Evolutionary conservation across 805 yeast genomes (phyloP).

Genomic region (Kodamaea restingae): DNA sequence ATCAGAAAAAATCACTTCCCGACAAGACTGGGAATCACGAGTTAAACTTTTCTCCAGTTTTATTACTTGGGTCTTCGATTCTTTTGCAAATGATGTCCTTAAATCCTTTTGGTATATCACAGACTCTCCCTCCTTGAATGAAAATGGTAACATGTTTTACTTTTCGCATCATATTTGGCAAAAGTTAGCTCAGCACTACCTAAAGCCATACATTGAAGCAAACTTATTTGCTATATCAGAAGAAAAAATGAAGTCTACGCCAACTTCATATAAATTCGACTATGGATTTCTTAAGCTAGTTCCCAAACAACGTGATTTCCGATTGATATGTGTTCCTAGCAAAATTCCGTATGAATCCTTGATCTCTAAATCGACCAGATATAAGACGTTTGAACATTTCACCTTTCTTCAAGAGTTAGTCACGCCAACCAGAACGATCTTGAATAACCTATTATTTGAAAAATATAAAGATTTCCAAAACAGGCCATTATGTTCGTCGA

Average conservation of each 20-base stretch:
- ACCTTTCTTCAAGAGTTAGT: constrained; percentile 35
- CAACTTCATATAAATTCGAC: constrained; percentile 10
- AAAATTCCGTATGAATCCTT: constrained; percentile 5
- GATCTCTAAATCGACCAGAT: constrained; percentile 15
- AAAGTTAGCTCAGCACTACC: constrained; percentile 37
- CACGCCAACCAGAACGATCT: constrained; percentile 40
- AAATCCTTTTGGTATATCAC: constrained; percentile 64
- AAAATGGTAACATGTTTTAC: constrained; percentile 37
- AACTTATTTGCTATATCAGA: constrained; percentile 23
- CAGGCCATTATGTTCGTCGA: constrained; percentile 38
- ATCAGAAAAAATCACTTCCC: constrained; percentile 21
- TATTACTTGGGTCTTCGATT: constrained; percentile 54
- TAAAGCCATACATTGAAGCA: constrained; percentile 36
- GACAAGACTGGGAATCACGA: constrained; percentile 41
- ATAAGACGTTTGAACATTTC: constrained; percentile 25
- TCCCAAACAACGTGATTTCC: constrained; percentile 59
- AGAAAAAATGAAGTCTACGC: neutral
- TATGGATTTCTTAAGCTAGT: constrained; percentile 47
- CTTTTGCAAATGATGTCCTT: constrained; percentile 45
- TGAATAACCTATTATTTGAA: constrained; percentile 16
- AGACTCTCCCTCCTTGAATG: constrained; percentile 27
- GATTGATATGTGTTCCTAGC: constrained; percentile 56
- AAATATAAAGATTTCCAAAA: constrained; percentile 2
- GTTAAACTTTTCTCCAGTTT: constrained; percentile 36
- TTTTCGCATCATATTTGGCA: constrained; percentile 62